Conservation (phyloP, 2,329 filamentous ascomycete genomes). For the Karstenula rhodostoma region DNA sequence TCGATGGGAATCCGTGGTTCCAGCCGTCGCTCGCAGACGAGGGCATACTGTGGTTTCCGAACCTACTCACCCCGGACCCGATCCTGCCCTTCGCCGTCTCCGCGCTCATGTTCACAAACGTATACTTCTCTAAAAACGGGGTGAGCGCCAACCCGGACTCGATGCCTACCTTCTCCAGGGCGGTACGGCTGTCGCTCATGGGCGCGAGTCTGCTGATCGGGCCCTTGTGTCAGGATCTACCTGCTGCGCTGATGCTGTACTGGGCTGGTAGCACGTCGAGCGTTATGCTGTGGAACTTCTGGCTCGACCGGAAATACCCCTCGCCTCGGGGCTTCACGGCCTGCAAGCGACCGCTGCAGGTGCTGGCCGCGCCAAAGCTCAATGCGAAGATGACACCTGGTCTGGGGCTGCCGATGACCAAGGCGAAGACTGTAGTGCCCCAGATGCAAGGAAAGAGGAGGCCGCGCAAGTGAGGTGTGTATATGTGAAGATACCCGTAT, state of each 20-base stretch:
- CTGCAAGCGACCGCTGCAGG: slow-evolving; percentile 40
- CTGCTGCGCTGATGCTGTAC: slow-evolving; percentile 54
- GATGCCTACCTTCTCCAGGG: slow-evolving; percentile 20
- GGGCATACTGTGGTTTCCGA: slow-evolving; percentile 68
- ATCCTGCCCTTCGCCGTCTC: slow-evolving; percentile 61
- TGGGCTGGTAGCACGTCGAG: slow-evolving; percentile 46
- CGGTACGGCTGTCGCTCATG: slow-evolving; percentile 38
- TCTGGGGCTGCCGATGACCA: slow-evolving; percentile 2
- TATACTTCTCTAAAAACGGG: slow-evolving; percentile 44
- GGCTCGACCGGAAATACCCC: slow-evolving; percentile 43
- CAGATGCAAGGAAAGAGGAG: slow-evolving; percentile 5
- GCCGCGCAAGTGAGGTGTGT: neutral
- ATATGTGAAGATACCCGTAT: neutral
- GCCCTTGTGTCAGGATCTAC: slow-evolving; percentile 45
- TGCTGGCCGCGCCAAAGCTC: slow-evolving; percentile 22
- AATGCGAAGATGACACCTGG: neutral
- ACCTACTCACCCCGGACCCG: slow-evolving; percentile 64
- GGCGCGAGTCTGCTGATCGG: slow-evolving; percentile 42
- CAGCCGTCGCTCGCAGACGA: slow-evolving; percentile 63
- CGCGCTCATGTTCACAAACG: slow-evolving; percentile 58
- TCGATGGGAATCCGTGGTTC: slow-evolving; percentile 37
- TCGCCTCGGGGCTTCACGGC: slow-evolving; percentile 30
- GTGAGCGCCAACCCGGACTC: slow-evolving; percentile 21
- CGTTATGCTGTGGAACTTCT: slow-evolving; percentile 45
- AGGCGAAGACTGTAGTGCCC: neutral